These are phyloP conservation scores for Globisporangium takayamanum DNA, from an alignment of 352 stramenopile species.

Conservation along the genomic window DNA sequence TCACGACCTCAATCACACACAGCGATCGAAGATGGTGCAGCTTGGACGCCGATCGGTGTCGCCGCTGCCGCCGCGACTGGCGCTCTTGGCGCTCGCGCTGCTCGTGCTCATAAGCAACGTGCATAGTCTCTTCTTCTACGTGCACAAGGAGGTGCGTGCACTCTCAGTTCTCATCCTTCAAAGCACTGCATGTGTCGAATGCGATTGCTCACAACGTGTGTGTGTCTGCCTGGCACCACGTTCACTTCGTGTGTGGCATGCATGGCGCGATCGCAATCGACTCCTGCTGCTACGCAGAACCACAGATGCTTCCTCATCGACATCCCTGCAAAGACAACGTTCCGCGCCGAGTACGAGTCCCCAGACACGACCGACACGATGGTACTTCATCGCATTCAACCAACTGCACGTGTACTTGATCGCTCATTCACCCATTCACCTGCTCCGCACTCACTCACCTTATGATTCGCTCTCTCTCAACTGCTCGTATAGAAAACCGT, in stretches of 20 bases:
- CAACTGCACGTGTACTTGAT: not conserved
- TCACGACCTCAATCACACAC: not conserved
- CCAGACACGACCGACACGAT: slow-evolving; percentile 77
- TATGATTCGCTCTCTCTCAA: not conserved
- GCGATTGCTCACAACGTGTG: not conserved
- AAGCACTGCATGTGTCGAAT: not conserved
- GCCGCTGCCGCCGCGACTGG: not conserved
- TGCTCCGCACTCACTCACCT: not conserved
- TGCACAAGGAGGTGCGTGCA: slow-evolving; percentile 40
- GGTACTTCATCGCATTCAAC: slow-evolving; percentile 18
- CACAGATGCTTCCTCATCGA: slow-evolving; percentile 79
- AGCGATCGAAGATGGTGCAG: not conserved
- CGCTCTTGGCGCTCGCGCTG: slow-evolving; percentile 21
- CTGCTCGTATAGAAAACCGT: slow-evolving; percentile 38
- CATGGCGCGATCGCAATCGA: not conserved
- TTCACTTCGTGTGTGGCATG: slow-evolving; percentile 1
- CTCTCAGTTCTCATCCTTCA: too few species aligned
- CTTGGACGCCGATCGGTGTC: too few species aligned
- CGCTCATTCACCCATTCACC: too few species aligned
- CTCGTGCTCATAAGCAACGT: slow-evolving; percentile 13
- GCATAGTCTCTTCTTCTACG: slow-evolving; percentile 57
- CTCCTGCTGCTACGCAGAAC: slow-evolving; percentile 19
- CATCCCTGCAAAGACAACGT: slow-evolving; percentile 63
- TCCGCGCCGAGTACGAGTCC: slow-evolving; percentile 80
- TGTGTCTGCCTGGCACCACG: too few species aligned